A percentile compares a stretch with the other conserved stretches of the same genome.
Evolutionary conservation across 2,329 filamentous ascomycete species (phyloP).

Genomic region (Neurospora crassa): DNA sequence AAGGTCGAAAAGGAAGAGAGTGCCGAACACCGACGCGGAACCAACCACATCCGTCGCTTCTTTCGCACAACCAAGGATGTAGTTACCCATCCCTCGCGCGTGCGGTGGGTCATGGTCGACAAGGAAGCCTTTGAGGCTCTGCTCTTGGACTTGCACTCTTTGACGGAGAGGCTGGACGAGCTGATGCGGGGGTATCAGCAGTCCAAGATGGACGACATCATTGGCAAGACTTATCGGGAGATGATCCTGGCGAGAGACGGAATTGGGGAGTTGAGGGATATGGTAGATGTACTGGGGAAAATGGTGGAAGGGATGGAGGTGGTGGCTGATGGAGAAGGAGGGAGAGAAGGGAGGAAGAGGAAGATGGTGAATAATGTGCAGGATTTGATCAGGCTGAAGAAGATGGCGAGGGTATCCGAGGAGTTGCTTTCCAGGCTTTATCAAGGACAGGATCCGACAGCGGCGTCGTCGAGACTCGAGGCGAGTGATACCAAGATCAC

Average conservation of each 20-base stretch:
- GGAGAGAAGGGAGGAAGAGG: too few species aligned
- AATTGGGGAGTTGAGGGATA: slow-evolving; percentile 15
- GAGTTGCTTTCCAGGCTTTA: slow-evolving; percentile 12
- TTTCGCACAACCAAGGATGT: slow-evolving; percentile 16
- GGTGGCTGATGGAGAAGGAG: too few species aligned
- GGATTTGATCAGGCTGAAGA: slow-evolving; percentile 14
- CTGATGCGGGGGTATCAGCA: slow-evolving; percentile 15
- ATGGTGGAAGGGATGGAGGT: neutral
- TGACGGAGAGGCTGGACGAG: slow-evolving; percentile 19
- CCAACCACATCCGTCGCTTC: slow-evolving; percentile 16
- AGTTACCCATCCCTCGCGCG: slow-evolving; percentile 16
- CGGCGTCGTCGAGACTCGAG: neutral
- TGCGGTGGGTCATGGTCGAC: slow-evolving; percentile 17
- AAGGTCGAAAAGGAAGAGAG: neutral
- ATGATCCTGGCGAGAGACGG: slow-evolving; percentile 18
- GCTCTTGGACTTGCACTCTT: slow-evolving; percentile 14
- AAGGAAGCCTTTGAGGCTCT: slow-evolving; percentile 16
- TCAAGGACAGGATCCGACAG: neutral
- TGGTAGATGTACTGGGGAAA: slow-evolving; percentile 9
- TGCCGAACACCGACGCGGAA: slow-evolving; percentile 9
- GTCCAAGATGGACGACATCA: slow-evolving; percentile 17
- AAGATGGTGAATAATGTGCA: too few species aligned
- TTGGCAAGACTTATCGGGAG: slow-evolving; percentile 18
- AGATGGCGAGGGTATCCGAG: slow-evolving; percentile 14
- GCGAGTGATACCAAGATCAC: slow-evolving; percentile 1